Conservation (phyloP, 495 filamentous ascomycete genomes). For the Oleoguttula mirabilis region DNA sequence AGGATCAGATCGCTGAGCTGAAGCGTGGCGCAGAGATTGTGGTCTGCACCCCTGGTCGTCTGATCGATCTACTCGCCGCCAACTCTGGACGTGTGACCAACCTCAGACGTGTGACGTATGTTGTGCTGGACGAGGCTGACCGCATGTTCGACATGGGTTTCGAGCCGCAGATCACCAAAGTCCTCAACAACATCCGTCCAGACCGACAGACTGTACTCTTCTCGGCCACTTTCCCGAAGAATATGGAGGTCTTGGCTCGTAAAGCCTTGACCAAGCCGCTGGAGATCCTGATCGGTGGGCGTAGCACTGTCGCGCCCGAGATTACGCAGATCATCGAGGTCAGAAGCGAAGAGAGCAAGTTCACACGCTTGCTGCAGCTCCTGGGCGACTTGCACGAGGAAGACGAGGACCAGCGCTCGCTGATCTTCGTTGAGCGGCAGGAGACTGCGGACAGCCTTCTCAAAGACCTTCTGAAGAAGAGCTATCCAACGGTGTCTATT, state of each 20-base stretch:
- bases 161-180: constrained; percentile 95
- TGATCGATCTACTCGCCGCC: constrained; percentile 88
- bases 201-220: constrained; percentile 90
- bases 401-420: constrained; percentile 75
- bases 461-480: constrained; percentile 69
- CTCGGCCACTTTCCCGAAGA: constrained; percentile 90
- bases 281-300: constrained; percentile 84
- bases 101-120: constrained; percentile 73
- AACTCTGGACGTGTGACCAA: constrained; percentile 91
- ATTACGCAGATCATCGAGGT: constrained; percentile 93
- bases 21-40: constrained; percentile 93
- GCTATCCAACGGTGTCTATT: constrained; percentile 91
- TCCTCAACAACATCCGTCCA: constrained; percentile 78
- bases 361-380: constrained; percentile 68
- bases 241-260: constrained; percentile 81
- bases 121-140: constrained; percentile 94
- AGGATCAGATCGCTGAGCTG: constrained; percentile 92
- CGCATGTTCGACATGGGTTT: constrained; percentile 99
- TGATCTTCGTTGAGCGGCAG: constrained; percentile 93
- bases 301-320: constrained; percentile 83
- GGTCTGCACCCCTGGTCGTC: constrained; percentile 89
- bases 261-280: constrained; percentile 78
- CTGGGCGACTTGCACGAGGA: constrained; percentile 65
- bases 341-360: constrained; percentile 70
- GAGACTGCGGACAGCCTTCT: constrained; percentile 83